These are phyloP conservation scores for Umbilicaria muhlenbergii DNA, from an alignment of 495 filamentous ascomycete species.

Conservation along the genomic window DNA sequence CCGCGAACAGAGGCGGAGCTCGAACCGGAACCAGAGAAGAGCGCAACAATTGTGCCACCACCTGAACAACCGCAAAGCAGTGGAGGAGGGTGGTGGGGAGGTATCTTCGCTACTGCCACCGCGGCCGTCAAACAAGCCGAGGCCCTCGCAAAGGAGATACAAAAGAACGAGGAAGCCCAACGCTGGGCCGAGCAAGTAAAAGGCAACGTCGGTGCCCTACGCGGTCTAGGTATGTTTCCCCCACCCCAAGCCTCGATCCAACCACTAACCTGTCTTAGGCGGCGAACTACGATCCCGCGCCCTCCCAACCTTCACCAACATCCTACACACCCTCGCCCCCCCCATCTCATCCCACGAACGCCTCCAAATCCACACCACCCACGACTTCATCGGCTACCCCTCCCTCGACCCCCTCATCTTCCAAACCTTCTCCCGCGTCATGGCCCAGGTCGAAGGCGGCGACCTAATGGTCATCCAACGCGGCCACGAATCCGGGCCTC, in stretches of 20 bases:
- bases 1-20: constrained; percentile 22
- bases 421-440: constrained; percentile 84
- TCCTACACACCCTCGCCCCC: constrained; percentile 87
- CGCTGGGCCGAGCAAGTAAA: constrained; percentile 90
- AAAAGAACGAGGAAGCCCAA: constrained; percentile 90
- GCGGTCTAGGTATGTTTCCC: constrained; percentile 53
- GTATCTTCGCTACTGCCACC: constrained; percentile 46
- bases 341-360: constrained; percentile 96
- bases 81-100: constrained; percentile 72
- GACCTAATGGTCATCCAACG: constrained; percentile 94
- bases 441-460: constrained; percentile 96
- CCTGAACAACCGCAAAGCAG: constrained; percentile 24
- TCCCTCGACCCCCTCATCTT: constrained; percentile 89
- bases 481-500: constrained; percentile 65
- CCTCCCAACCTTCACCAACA: constrained; percentile 84
- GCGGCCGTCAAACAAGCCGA: constrained; percentile 92
- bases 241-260: not conserved
- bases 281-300: constrained; percentile 80
- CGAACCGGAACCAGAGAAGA: constrained; percentile 16
- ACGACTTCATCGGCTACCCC: constrained; percentile 87
- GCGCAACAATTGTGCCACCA: constrained; percentile 7
- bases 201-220: constrained; percentile 73
- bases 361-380: constrained; percentile 93
- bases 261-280: constrained; percentile 31
- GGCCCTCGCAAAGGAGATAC: constrained; percentile 83